Evolutionary conservation across 805 yeast species (phyloP), one percentile per base, ranked within the genome.

Genomic region (Sungouiozyma ichnusensis): DNA sequence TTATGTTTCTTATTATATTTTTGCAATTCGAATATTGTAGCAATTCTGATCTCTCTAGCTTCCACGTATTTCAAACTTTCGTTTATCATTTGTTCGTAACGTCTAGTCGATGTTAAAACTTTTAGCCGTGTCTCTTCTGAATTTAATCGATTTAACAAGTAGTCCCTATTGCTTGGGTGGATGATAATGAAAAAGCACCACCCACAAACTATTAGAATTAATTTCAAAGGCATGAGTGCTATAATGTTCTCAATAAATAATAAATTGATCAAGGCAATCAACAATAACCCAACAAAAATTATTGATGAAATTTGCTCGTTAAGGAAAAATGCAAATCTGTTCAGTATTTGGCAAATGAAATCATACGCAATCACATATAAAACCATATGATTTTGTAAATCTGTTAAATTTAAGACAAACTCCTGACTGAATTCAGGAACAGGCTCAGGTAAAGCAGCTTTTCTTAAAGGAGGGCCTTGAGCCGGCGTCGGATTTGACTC

Each of bases 381-480:
- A 24, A 79, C 55, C 85, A 83, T 79, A 53, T 78, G 81, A 56
- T 86, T 86, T 55, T 86, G 95, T 44, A 85, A 66, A 64, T 86
- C 95, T 1, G 94, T 84, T 52, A 84, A 66, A 56, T 86, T 86
- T 43, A 85, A 56, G 16, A 81, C 61, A 55, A 85, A 86, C 56
- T 86, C 95, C 42, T 83, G 68, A 27, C 88, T 79, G 39, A 83
- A 68, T 58, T 85, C 86, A 3, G 88, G 82, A 6, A 79, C 83
- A 0, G 94, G 92, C 46, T 74, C 75, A 2, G 86, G 84, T 2
- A 71, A 53, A 29, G 65, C 71, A 19, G 74, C 68, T 11, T 66
- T 65, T 35, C 65, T 52, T 33, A 81, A 50, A 1, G 76, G 71
- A 3, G 77, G 76, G 1, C 76, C 79, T 20, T 68, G 64, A 1